Conservation (phyloP, 495 filamentous ascomycete species). For the Penicillium arizonense region DNA sequence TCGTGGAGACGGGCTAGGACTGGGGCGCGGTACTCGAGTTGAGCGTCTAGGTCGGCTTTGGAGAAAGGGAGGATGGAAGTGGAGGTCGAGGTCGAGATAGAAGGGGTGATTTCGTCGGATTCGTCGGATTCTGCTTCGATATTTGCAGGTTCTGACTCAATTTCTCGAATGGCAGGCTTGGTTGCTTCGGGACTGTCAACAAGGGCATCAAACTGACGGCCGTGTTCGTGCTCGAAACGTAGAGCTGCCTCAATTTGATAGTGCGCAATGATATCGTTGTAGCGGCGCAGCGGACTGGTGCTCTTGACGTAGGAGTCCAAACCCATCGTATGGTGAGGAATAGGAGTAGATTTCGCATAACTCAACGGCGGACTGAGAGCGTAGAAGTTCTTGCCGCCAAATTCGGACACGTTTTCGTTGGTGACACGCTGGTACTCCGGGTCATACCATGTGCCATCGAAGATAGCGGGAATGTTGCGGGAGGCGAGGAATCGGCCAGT, state of each 20-base stretch:
- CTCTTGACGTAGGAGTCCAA: slow-evolving; percentile 70
- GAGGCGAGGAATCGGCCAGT: slow-evolving; percentile 71
- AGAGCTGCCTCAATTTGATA: slow-evolving; percentile 89
- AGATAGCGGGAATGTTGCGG: slow-evolving; percentile 76
- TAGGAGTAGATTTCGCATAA: slow-evolving; percentile 47
- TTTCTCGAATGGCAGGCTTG: neutral
- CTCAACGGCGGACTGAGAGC: slow-evolving; percentile 45
- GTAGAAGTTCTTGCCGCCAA: slow-evolving; percentile 31
- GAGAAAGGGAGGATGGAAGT: slow-evolving; percentile 62
- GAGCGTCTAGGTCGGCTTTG: slow-evolving; percentile 49
- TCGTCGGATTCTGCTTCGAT: slow-evolving; percentile 15
- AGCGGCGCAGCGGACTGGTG: slow-evolving; percentile 85
- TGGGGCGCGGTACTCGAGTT: slow-evolving; percentile 33
- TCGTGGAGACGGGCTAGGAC: slow-evolving; percentile 31
- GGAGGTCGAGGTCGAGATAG: neutral
- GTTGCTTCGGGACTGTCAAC: slow-evolving; percentile 10
- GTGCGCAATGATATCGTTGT: slow-evolving; percentile 77
- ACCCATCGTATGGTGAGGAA: slow-evolving; percentile 61
- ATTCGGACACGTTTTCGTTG: slow-evolving; percentile 30
- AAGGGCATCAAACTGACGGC: slow-evolving; percentile 47
- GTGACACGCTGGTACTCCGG: slow-evolving; percentile 50
- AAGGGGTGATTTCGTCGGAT: neutral
- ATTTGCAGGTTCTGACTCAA: neutral
- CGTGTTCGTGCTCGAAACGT: slow-evolving; percentile 61
- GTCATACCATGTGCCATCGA: slow-evolving; percentile 64